Evolutionary conservation across 23 red algal genomes (phyloP), one percentile per base, ranked within the genome.

Genomic region (Chondrus crispus): DNA sequence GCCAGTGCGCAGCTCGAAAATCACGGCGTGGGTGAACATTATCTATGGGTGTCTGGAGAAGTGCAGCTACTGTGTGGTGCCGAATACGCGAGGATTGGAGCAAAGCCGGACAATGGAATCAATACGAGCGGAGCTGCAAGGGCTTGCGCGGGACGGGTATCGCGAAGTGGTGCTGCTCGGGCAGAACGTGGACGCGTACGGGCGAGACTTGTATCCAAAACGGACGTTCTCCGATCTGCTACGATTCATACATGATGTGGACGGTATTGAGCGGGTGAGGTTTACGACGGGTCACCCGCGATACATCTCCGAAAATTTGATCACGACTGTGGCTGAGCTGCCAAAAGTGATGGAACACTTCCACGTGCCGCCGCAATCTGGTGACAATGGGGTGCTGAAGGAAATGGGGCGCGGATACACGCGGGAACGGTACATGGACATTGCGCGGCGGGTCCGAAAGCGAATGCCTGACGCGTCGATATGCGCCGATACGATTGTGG

Each of bases 1-100:
- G 72, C 93, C 96, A 3, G 71, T 78, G 60, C 72, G 96, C 36
- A 72, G 78, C 26, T 85, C 82, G 8, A 74, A 85, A 18, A 60
- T 93, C 19, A 92, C 90, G 18, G 96, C 96, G 18, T 98, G 96
- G 96, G 96, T 98, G n/a, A 98, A 95, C 42, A 72, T 98, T n/a
- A 94, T 94, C 35, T 98, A 98, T 52, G 96, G 96, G 9, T 98
- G 96, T 71, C 36, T 90, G 45, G 96, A 98, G 62, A 64, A 88
- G 66, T 98, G 92, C 51, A 87, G 80, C 12, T 91, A 91, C 38
- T 82, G 88, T 47, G 88, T 91, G 30, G 88, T 91, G 29, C 88
- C 88, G 26, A 82, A 93, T 51, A 93, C 91, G 41, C 79, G 96
- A 35, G 96, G 96, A 43, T 63, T 95, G 32, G 96, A 98, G 85